Evolutionary conservation across 2,329 filamentous ascomycete species (phyloP), one percentile per base, ranked within the genome.

Genomic region (Hymenoscyphus linearis): DNA sequence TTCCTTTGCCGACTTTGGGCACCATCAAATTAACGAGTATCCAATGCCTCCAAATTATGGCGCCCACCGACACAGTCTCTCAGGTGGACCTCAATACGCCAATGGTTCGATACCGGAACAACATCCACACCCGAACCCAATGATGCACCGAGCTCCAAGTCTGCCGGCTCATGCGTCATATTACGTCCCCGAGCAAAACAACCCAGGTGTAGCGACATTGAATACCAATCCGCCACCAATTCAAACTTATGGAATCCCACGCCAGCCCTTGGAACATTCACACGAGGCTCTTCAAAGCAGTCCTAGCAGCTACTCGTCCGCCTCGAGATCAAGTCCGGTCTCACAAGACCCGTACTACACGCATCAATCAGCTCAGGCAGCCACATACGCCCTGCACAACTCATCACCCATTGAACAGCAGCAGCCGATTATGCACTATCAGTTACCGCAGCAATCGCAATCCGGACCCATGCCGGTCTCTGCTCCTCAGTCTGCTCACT

Each of bases 171-270:
- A 71, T 40, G 60, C 71, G 14, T 69, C 70, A 16, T 73, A 73
- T 54, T 88, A 85, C 67, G 78, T 86, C 34, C 80, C 85, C 0
- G 84, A 87, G 60, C 82, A 85, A 65, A 80, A 78, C 70, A 86
- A 86, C 67, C 83, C 84, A 10, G 82, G 80, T 13, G 80, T 87
- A 5, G 84, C 83, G 35, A 86, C 83, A 13, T 82, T 86, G 79
- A 84, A 82, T 72, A 79, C 82, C 12, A 79, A 78, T 65, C 68
- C 76, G 6, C 74, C 83, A 55, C 75, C 78, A n/a, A 72, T 77
- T 6, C 74, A 79, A 60, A 71, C 65, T 5, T 83, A 83, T 71
- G 80, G 83, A 57, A 65, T 71, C 58, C 68, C 69, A 60, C 67
- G 77, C 6, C 73, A 80, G 16, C 68, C 70, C 9, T 57, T 75